Base-by-base conservation (phyloP, 148 eudicot species). In the Dysphania ambrosioides region DNA sequence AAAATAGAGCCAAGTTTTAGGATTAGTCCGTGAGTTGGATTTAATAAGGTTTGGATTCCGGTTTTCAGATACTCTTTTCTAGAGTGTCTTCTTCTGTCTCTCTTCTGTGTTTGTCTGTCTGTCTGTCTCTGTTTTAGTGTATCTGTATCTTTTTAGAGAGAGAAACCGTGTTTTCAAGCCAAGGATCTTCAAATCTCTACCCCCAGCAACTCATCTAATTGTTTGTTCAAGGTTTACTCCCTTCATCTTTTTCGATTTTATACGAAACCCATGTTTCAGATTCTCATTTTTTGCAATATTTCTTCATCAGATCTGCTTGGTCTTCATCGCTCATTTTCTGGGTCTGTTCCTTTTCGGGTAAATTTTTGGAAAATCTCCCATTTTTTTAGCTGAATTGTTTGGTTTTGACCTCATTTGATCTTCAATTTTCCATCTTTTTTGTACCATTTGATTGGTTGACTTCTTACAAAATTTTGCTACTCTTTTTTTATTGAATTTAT, bases 1-100 rank as follows among this genome's bases (percentile, higher is more conserved):
- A n/a, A 36, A 35, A 65, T n/a, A 4, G 10, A 41, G 31, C 57
- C 24, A 15, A 23, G 35, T 16, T 63, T 19, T 6, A n/a, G 30
- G 53, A 64, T 53, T 23, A 49, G 19, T 63, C 77, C 71, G 73
- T 79, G 82, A 70, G 57, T 72, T 72, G 75, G 77, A 71, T 83
- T 83, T 77, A 83, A 83, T 71, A 74, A 71, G 61, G 73, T 69
- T 76, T 72, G 80, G 80, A 61, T 53, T 79, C 78, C 82, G 81
- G 60, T 72, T 64, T 53, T 68, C 42, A 72, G 71, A 62, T 35
- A 71, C 47, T 6, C 44, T 56, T 35, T 51, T 57, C 44, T 53
- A 32, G 56, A 26, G 55, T 15, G 72, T 62, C 63, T 69, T 53
- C 42, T 16, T 57, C 23, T 57, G 8, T 57, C n/a, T n/a, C n/a